A percentile compares a stretch with the other conserved stretches of the same genome.
Evolutionary conservation across 1,139 yeast species (phyloP).

Genomic region (Entelexis paramagnoliae): DNA sequence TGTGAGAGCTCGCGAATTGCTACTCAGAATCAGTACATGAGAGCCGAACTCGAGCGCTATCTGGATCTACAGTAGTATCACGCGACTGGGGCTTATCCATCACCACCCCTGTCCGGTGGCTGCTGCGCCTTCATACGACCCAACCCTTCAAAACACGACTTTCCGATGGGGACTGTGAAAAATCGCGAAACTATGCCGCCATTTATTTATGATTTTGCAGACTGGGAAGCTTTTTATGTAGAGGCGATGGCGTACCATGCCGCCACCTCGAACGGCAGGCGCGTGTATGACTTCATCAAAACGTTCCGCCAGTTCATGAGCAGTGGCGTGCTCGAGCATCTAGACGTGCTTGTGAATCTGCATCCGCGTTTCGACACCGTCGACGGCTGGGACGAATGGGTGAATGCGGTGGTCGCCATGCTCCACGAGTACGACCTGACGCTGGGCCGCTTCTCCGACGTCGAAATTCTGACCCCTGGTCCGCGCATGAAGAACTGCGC

Average conservation of each 20-base stretch:
- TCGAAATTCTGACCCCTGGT: background rate
- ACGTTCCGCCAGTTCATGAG: constrained; percentile 1
- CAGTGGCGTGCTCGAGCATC: background rate
- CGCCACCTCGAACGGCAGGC: background rate
- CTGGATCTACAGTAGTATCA: too few relatives aligned
- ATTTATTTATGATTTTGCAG: background rate
- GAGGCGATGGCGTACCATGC: background rate
- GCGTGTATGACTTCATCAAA: background rate
- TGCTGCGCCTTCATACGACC: too few relatives aligned
- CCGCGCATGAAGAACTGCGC: background rate
- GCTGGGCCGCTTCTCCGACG: background rate
- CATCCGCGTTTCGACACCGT: background rate
- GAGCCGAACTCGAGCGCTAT: too few relatives aligned
- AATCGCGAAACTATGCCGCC: background rate
- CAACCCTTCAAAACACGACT: too few relatives aligned
- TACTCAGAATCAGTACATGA: too few relatives aligned
- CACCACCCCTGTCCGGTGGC: too few relatives aligned
- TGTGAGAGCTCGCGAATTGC: too few relatives aligned
- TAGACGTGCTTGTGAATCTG: background rate
- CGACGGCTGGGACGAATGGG: constrained; percentile 1
- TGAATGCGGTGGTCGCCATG: background rate
- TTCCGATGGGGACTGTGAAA: background rate
- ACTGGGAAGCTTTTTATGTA: background rate
- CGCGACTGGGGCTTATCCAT: too few relatives aligned
- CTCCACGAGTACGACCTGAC: background rate